Conservation (phyloP, 2,329 filamentous ascomycete genomes). For the Aureobasidium sp. region DNA sequence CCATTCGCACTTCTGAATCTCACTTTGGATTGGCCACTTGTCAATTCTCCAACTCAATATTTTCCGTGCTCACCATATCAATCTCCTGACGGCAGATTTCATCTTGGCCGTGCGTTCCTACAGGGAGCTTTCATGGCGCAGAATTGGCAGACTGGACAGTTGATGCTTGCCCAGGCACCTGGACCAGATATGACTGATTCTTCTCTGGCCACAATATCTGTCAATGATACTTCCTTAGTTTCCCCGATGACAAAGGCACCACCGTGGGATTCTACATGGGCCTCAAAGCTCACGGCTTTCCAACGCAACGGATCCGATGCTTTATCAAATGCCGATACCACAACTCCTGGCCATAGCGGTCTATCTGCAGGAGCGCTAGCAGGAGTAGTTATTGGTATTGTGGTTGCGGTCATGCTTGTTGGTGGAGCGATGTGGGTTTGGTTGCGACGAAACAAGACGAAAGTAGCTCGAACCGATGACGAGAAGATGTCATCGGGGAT, state of each 20-base stretch:
- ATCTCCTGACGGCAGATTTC: not conserved
- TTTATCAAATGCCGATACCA: not conserved
- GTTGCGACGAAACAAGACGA: not conserved
- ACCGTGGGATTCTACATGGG: not conserved
- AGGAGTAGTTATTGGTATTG: conserved; percentile 31
- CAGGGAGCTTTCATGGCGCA: not conserved
- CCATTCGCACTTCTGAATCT: conserved; percentile 6
- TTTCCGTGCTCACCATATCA: not conserved
- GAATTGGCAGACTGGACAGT: not conserved
- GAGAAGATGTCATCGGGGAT: not conserved
- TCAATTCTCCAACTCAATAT: not conserved
- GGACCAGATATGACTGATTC: not conserved
- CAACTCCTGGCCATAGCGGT: too few relatives aligned
- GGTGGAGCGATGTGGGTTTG: not conserved
- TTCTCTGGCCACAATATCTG: not conserved
- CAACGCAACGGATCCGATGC: not conserved
- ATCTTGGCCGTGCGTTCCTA: conserved; percentile 8
- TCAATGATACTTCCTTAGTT: conserved; percentile 9
- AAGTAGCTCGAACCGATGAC: too few relatives aligned
- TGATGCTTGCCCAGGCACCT: conserved; percentile 3
- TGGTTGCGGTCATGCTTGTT: conserved; percentile 15
- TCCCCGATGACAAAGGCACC: conserved; percentile 10
- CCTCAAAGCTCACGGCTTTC: not conserved
- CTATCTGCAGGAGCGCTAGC: conserved; percentile 29
- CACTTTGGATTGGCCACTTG: not conserved